Evolutionary conservation across 2,329 filamentous ascomycete species (phyloP).

Genomic region (Aspergillus floridensis): DNA sequence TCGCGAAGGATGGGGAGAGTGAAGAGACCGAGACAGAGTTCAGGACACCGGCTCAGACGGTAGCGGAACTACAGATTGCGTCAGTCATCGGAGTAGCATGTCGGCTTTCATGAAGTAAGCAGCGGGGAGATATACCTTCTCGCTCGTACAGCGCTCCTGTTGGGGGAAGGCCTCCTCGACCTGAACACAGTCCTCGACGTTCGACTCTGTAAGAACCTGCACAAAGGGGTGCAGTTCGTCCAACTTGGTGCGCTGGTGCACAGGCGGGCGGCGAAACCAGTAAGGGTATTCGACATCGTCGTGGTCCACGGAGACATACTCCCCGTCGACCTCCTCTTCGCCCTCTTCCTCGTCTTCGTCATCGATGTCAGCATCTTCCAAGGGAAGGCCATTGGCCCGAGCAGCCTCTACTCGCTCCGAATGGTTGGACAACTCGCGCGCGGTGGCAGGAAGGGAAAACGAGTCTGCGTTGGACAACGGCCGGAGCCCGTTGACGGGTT

Average conservation of each 20-base stretch:
- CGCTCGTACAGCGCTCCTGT: slow-evolving; percentile 55
- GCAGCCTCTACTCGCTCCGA: slow-evolving; percentile 27
- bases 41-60: slow-evolving; percentile 69
- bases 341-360: slow-evolving; percentile 28
- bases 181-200: slow-evolving; percentile 53
- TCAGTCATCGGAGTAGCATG: slow-evolving; percentile 11
- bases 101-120: background rate
- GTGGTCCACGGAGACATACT: slow-evolving; percentile 43
- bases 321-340: slow-evolving; percentile 39
- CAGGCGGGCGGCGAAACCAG: slow-evolving; percentile 41
- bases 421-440: slow-evolving; percentile 29
- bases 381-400: slow-evolving; percentile 30
- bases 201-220: slow-evolving; percentile 63
- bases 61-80: slow-evolving; percentile 63
- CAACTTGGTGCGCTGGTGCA: slow-evolving; percentile 37
- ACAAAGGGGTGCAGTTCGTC: slow-evolving; percentile 70
- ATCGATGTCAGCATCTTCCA: slow-evolving; percentile 23
- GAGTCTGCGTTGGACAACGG: slow-evolving; percentile 33
- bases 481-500: slow-evolving; percentile 31
- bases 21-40: slow-evolving; percentile 78
- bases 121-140: slow-evolving; percentile 53
- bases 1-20: slow-evolving; percentile 55
- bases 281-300: slow-evolving; percentile 42
- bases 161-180: slow-evolving; percentile 62
- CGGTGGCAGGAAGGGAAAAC: slow-evolving; percentile 27